Evolutionary conservation across 257 asterid species (phyloP).

Genomic region (Solanum acaule): DNA sequence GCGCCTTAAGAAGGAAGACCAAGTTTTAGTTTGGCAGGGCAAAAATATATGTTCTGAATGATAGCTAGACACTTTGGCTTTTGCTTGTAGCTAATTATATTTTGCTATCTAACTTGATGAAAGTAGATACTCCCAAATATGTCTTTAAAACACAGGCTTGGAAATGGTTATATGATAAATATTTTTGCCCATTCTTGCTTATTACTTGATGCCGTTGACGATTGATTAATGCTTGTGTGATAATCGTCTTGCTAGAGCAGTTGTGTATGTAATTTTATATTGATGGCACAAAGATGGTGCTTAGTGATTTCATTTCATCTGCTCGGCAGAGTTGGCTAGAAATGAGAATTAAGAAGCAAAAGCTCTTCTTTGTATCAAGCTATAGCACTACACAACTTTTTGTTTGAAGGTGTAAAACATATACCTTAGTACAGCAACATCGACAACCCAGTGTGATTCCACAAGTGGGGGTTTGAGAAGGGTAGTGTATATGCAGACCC

Average conservation of each 20-base stretch:
- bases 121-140: not conserved
- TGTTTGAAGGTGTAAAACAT: not conserved
- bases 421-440: not conserved
- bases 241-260: not conserved
- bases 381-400: not conserved
- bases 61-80: not conserved
- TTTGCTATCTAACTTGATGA: not conserved
- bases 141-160: not conserved
- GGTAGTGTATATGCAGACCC: not conserved
- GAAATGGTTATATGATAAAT: not conserved
- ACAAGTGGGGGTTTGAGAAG: not conserved
- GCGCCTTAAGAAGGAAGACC: slow-evolving; percentile 7
- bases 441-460: not conserved
- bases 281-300: not conserved
- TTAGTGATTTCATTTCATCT: not conserved
- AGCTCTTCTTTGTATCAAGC: not conserved
- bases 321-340: too few relatives aligned
- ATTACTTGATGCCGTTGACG: too few relatives aligned
- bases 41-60: not conserved
- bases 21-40: not conserved
- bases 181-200: not conserved
- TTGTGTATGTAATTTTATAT: not conserved
- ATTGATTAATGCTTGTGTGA: not conserved
- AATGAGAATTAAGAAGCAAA: not conserved
- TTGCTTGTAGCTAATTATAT: not conserved